Evolutionary conservation across 306 rosid species (phyloP), one percentile per base, ranked within the genome.

Genomic region (Prinsepia uniflora): DNA sequence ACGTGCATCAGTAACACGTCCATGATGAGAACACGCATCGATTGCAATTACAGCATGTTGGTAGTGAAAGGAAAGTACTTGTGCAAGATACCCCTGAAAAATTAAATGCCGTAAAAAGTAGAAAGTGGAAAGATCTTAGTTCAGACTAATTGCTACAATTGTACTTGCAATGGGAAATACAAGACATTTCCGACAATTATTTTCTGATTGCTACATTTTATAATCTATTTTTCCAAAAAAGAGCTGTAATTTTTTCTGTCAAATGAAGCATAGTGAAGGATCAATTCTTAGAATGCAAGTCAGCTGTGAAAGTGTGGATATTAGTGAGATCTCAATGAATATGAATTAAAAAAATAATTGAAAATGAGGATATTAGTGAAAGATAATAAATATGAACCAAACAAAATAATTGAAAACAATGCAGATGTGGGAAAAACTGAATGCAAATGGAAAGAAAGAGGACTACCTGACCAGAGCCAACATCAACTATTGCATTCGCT

Each of bases 391-490:
- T 3, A 6, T 10, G 10, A 53, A 18, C 19, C 41, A 39, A 52
- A n/a, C 4, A n/a, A 52, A 52, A 50, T 7, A 12, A 17, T 3
- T 5, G 36, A 50, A 6, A 48, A 67, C 24, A 30, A 10, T 1
- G 45, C 55, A 46, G 39, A 64, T 11, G 58, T 5, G 39, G 39
- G 53, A 64, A 6, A 13, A 64, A 24, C 54, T 5, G 50, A 67
- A 52, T 58, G 75, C 72, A 24, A 76, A 71, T 15, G 47, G 10
- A 59, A 72, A 68, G 71, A 42, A 72, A 65, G 65, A 74, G 68
- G 67, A 69, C 56, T 71, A 93, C 96, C 97, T 94, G 97, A 71
- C 98, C 96, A 76, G 98, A 94, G 68, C 98, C 98, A 70, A 93
- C 98, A 79, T 93, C 97, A 70, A 86, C 68, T 64, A 90, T 80